A percentile compares a stretch with the other conserved stretches of the same genome.
Evolutionary conservation across 441 rosid genomes (phyloP).

Genomic region (Erodium trifolium): DNA sequence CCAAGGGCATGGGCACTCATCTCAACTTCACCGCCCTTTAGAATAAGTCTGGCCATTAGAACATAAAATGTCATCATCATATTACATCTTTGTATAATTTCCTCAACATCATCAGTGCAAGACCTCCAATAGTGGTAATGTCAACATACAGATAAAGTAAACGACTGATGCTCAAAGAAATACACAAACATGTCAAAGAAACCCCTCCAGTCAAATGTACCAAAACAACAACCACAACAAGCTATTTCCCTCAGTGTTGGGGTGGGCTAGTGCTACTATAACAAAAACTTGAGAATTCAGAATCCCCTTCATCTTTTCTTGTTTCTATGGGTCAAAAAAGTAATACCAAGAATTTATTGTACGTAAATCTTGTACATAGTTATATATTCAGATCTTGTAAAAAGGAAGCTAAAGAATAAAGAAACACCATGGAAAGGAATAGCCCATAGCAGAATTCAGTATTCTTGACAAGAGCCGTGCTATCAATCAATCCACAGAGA

Average conservation of each 20-base stretch:
- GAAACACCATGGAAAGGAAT: not conserved
- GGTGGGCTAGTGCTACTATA: not conserved
- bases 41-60: conserved; percentile 45
- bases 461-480: not conserved
- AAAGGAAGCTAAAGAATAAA: not conserved
- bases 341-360: not conserved
- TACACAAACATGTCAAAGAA: not conserved
- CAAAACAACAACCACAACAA: not conserved
- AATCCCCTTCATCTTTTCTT: not conserved
- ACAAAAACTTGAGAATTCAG: not conserved
- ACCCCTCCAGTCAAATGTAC: too few species aligned
- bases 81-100: too few species aligned
- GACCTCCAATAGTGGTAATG: not conserved
- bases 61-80: conserved; percentile 19
- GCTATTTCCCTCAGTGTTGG: not conserved
- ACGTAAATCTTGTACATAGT: too few species aligned
- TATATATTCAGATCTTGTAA: not conserved
- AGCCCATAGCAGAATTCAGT: not conserved
- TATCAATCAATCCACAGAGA: not conserved
- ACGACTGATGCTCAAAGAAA: not conserved
- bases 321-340: not conserved
- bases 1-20: conserved; percentile 77
- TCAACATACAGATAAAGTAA: not conserved
- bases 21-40: conserved; percentile 68
- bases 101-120: not conserved